Evolutionary conservation across 2,329 filamentous ascomycete species (phyloP).

Genomic region (Paecilomyces sp.): DNA sequence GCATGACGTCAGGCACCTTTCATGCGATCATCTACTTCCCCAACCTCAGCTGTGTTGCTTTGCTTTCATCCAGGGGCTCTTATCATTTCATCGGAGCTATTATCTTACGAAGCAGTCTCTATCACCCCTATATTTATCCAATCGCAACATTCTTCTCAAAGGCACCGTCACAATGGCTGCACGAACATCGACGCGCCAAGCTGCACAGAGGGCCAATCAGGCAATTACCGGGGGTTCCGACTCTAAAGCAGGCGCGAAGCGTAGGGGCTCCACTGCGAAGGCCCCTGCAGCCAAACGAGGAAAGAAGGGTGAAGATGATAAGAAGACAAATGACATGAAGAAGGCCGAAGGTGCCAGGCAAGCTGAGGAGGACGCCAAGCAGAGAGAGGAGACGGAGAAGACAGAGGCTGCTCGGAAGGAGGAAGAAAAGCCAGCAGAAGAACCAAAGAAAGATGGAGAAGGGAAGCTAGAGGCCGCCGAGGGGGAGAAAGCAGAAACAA

Average conservation of each 20-base stretch:
- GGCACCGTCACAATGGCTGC: constrained; percentile 17
- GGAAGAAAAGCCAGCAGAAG: constrained; percentile 2
- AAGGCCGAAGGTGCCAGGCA: constrained; percentile 1
- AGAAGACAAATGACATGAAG: background rate
- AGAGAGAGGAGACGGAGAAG: constrained; percentile 1
- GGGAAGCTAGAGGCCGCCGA: constrained; percentile 10
- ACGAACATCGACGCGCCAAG: constrained; percentile 35
- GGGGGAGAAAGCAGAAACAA: constrained; percentile 9
- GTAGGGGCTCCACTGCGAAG: constrained; percentile 26
- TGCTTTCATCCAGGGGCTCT: background rate
- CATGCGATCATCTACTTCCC: constrained; percentile 6
- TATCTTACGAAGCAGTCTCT: background rate
- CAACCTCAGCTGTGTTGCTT: background rate
- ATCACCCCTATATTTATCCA: background rate
- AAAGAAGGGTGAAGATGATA: constrained; percentile 16
- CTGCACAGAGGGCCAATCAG: constrained; percentile 37
- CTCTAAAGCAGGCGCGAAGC: constrained; percentile 28
- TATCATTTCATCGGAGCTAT: background rate
- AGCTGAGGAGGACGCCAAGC: background rate
- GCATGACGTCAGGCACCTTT: constrained; percentile 28
- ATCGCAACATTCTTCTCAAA: background rate
- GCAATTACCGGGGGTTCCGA: constrained; percentile 28
- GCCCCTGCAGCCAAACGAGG: constrained; percentile 29
- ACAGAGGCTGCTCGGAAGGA: background rate
- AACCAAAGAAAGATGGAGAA: constrained; percentile 8